Evolutionary conservation across 2,329 filamentous ascomycete genomes (phyloP).

Genomic region (Drechslerella dactyloides): DNA sequence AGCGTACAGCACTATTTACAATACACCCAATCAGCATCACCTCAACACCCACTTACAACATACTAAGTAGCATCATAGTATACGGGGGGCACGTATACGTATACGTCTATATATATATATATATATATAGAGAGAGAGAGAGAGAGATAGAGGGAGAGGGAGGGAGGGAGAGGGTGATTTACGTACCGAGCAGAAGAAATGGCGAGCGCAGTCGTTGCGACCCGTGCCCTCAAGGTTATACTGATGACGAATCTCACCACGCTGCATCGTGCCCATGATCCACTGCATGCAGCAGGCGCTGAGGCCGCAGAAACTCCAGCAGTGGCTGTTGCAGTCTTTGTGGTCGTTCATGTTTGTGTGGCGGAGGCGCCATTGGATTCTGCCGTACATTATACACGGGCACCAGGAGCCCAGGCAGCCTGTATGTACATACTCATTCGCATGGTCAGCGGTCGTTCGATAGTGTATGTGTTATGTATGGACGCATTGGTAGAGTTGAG

Average conservation of each 20-base stretch:
- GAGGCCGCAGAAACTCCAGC: conserved; percentile 56
- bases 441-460: not conserved
- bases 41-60: too few species aligned
- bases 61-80: too few species aligned
- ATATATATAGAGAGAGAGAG: too few species aligned
- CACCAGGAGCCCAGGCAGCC: conserved; percentile 18
- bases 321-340: conserved; percentile 53
- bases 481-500: not conserved
- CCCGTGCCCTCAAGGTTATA: conserved; percentile 64
- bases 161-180: too few species aligned
- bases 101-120: too few species aligned
- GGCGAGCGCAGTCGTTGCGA: conserved; percentile 62
- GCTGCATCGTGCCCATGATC: conserved; percentile 64
- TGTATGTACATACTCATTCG: not conserved
- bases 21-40: not conserved
- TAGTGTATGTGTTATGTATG: too few species aligned
- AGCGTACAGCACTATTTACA: conserved; percentile 62
- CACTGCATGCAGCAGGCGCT: conserved; percentile 55
- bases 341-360: conserved; percentile 6
- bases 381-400: conserved; percentile 26
- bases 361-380: conserved; percentile 10
- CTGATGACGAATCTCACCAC: conserved; percentile 63
- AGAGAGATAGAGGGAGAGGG: too few species aligned
- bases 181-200: conserved; percentile 62
- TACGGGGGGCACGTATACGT: too few species aligned